Evolutionary conservation across 2,329 filamentous ascomycete genomes (phyloP).

Genomic region (Colletotrichum eleusines): DNA sequence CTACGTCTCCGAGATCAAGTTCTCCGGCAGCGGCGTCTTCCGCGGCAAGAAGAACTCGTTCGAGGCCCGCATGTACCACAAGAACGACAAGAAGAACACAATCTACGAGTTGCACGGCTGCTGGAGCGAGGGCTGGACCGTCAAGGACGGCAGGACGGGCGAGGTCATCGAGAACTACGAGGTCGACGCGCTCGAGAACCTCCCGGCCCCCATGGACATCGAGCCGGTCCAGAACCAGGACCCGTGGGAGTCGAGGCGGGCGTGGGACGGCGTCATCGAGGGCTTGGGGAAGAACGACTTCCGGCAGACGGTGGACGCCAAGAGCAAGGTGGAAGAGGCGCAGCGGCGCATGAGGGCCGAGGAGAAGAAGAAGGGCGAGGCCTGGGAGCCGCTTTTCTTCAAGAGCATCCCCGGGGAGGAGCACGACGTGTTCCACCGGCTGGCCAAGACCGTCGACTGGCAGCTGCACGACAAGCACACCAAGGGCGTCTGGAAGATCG

Average conservation of each 20-base stretch:
- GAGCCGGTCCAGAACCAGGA: constrained; percentile 77
- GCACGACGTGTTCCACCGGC: constrained; percentile 49
- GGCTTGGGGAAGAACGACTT: constrained; percentile 82
- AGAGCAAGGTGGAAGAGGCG: constrained; percentile 83
- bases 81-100: constrained; percentile 51
- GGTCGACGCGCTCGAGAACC: constrained; percentile 51
- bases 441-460: constrained; percentile 48
- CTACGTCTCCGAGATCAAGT: constrained; percentile 60
- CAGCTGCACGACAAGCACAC: constrained; percentile 51
- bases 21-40: constrained; percentile 59
- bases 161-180: constrained; percentile 52
- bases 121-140: constrained; percentile 45
- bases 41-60: constrained; percentile 62
- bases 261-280: constrained; percentile 82
- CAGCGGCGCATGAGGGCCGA: constrained; percentile 80
- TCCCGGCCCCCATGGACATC: constrained; percentile 51
- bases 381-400: constrained; percentile 58
- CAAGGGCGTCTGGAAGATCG: constrained; percentile 54
- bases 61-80: constrained; percentile 56
- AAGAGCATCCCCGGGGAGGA: constrained; percentile 45
- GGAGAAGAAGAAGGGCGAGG: constrained; percentile 66
- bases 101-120: constrained; percentile 41
- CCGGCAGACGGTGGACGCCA: constrained; percentile 76
- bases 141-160: constrained; percentile 50
- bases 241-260: constrained; percentile 81